Conservation (phyloP, 164 flowering plant species). For the Dillenia turbinata region DNA sequence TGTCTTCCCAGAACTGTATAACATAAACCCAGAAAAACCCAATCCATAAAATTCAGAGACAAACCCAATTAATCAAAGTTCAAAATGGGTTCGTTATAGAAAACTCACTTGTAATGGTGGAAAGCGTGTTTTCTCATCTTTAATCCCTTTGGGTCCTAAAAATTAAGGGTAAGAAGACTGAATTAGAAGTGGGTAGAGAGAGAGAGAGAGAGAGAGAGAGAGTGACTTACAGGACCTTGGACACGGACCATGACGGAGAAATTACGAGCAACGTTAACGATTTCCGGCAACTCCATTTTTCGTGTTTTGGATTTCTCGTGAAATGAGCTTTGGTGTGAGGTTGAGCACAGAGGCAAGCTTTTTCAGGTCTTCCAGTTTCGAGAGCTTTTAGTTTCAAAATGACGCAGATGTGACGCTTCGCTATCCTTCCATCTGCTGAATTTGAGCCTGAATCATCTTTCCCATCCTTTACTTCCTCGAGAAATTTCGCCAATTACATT, state of each 20-base stretch:
- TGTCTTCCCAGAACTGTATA: conserved; percentile 66
- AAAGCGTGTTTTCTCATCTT: conserved; percentile 84
- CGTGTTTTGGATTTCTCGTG: no score
- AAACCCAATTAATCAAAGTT: background rate
- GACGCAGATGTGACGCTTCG: no score
- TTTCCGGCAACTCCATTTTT: conserved; percentile 55
- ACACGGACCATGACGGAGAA: conserved; percentile 78
- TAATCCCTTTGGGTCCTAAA: conserved; percentile 87
- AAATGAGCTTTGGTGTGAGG: no score
- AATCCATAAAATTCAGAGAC: background rate
- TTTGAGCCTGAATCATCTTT: no score
- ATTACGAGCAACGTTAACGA: conserved; percentile 58
- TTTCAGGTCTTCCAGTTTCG: no score
- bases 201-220: conserved; percentile 9
- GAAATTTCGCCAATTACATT: no score
- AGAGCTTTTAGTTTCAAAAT: no score
- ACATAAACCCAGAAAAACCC: conserved; percentile 4
- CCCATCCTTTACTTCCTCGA: no score
- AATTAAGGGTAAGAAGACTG: background rate
- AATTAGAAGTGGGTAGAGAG: background rate
- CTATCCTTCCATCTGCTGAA: no score
- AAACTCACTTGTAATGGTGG: conserved; percentile 68
- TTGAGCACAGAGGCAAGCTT: no score
- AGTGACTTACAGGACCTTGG: conserved; percentile 68
- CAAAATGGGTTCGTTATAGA: background rate